Evolutionary conservation across 2,329 filamentous ascomycete species (phyloP).

Genomic region (Alternaria metachromatica): DNA sequence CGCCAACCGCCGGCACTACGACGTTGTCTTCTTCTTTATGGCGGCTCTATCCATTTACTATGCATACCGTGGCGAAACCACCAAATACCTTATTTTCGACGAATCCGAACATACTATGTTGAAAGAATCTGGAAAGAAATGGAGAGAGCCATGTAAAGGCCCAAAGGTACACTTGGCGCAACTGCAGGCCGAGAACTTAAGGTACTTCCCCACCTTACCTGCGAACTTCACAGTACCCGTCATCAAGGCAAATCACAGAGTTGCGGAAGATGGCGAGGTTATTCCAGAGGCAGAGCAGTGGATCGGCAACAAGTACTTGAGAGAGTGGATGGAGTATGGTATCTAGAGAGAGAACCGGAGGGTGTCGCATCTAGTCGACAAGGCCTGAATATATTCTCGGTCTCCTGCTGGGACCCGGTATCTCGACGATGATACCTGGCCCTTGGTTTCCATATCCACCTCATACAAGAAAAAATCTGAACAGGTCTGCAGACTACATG

Average conservation of each 20-base stretch:
- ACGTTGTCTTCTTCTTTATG: neutral
- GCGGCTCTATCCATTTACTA: neutral
- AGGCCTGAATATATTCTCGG: neutral
- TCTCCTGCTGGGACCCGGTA: neutral
- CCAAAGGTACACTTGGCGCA: neutral
- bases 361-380: neutral
- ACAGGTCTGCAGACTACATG: too few species aligned
- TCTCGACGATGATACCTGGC: neutral
- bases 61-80: neutral
- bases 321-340: neutral
- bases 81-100: neutral
- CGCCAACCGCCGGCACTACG: neutral
- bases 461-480: too few species aligned
- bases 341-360: neutral
- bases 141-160: neutral
- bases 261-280: neutral
- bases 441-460: neutral
- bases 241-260: neutral
- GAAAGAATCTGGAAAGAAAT: neutral
- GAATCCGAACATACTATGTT: neutral
- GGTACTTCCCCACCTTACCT: neutral
- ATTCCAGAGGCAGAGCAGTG: neutral
- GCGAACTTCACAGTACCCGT: neutral
- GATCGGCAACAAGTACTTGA: neutral
- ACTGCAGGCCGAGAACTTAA: neutral